Evolutionary conservation across 345 rosid species (phyloP), one percentile per base, ranked within the genome.

Genomic region (Citrus glauca): DNA sequence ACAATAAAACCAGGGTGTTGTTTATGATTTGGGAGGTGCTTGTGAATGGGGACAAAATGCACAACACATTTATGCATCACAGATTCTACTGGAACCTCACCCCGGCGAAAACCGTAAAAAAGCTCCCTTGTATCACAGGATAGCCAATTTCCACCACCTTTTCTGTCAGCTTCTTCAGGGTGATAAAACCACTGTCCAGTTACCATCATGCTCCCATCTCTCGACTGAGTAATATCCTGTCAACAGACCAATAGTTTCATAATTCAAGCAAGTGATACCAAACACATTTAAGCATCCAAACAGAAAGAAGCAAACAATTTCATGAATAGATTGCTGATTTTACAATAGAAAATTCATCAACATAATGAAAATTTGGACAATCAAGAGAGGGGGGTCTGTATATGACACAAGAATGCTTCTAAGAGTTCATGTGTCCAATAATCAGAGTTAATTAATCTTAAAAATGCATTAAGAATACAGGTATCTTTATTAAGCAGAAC

Each of bases 101-200:
- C 98, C 32, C 86, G 92, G 79, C 94, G 98, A 82, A 94, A 96
- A 80, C 98, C 94, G 76, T 96, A 96, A 78, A 96, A 96, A 56
- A 96, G 87, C 77, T 94, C 97, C 55, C 99, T 79, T 14, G 95
- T 91, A 81, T 96, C 98, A 73, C 82, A 78, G 19, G 93, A 92
- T 78, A 84, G 89, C 99, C 99, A 96, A 79, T 87, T 93, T 77
- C 98, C 98, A 42, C 97, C 99, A 7, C 95, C 98, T 80, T 90
- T 94, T 78, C 77, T 89, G 81, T 88, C 99, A 32, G 99, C 97
- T 83, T 96, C 99, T 78, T 94, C 98, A n/a, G 98, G 98, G 62
- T 98, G 97, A 83, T 94, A 96, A 85, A 96, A 96, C 98, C 98
- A 96, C 80, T 96, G 99, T 62, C 98, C 99, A 67, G 90, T 86